phyloP scores from a whole-genome alignment of 768 basidiomycete species.

The Russula griseocarnosa region DNA sequence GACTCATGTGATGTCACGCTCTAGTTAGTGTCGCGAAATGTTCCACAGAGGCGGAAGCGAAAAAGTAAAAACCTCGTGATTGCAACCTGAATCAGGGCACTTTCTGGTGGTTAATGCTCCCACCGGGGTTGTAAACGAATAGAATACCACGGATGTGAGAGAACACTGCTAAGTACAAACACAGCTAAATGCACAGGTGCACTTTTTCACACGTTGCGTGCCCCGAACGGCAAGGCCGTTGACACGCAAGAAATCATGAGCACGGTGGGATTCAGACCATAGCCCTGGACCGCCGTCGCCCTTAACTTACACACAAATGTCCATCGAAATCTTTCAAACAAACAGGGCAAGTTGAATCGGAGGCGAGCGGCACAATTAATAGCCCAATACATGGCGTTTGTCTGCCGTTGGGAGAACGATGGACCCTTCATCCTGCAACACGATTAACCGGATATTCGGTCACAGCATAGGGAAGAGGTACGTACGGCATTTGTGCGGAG shows the following conservation, averaged over 20 bases:
- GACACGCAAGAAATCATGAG: slow-evolving; percentile 9
- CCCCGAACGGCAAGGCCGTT: slow-evolving; percentile 3
- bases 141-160: slow-evolving; percentile 19
- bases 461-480: not conserved
- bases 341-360: slow-evolving; percentile 6
- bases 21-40: not conserved
- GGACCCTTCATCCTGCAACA: slow-evolving; percentile 16
- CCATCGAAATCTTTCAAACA: slow-evolving; percentile 14
- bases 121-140: slow-evolving; percentile 12
- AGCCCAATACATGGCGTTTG: slow-evolving; percentile 6
- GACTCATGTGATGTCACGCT: slow-evolving; percentile 7
- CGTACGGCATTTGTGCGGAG: slow-evolving; percentile 19
- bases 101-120: not conserved
- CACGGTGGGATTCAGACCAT: not conserved
- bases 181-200: slow-evolving; percentile 10
- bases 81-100: not conserved
- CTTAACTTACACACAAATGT: slow-evolving; percentile 24
- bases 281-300: not conserved
- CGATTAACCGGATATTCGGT: slow-evolving; percentile 5
- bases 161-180: slow-evolving; percentile 17
- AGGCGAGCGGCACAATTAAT: slow-evolving; percentile 13
- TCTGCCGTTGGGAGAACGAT: slow-evolving; percentile 20
- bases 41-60: slow-evolving; percentile 13
- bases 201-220: slow-evolving; percentile 12
- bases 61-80: slow-evolving; percentile 23